Base-by-base conservation (phyloP, 1,139 yeast genomes). In the Candida anutae region DNA sequence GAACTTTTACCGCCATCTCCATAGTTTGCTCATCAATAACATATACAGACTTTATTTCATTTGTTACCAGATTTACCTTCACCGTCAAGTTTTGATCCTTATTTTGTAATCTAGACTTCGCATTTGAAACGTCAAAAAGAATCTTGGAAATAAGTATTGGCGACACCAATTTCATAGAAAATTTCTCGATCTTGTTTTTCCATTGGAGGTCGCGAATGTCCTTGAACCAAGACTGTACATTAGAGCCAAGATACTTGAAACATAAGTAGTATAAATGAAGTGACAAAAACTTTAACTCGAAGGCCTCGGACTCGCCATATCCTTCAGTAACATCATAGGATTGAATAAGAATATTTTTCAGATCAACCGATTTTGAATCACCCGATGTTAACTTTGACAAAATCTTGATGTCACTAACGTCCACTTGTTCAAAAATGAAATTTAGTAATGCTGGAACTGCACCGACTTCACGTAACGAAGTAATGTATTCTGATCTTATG, bases 1-100 rank as follows among this genome's bases (percentile, higher is more conserved):
- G 96, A 12, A 87, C 56, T 28, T 64, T 68, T 34, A 88, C 76
- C 1, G 77, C 71, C 62, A 90, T 73, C 45, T 85, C 95, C 69
- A 90, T 69, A 13, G 75, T 74, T 45, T 85, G 94, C 31, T 87
- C 96, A 48, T 93, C 99, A 32, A 90, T 82, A 25, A 77, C 65
- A 47, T 84, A 84, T 2, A 68, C 61, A 2, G 90, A 79, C 36
- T 71, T 74, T 38, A 90, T 74, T 48, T 87, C 96, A 37, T 77
- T 74, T 6, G 75, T 62, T 5, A 66, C 62, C 29, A 60, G 63
- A 46, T 79, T 78, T 15, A 84, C 66, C 48, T 74, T 80, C 32
- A 85, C 69, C 5, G 66, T 61, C 43, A 79, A 56, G 24, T 77
- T 74, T 25, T 75, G 77, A 39, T 77, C 78, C 20, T 57, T 62